Base-by-base conservation (phyloP, 306 rosid genomes). In the Leucaena leucocephala region DNA sequence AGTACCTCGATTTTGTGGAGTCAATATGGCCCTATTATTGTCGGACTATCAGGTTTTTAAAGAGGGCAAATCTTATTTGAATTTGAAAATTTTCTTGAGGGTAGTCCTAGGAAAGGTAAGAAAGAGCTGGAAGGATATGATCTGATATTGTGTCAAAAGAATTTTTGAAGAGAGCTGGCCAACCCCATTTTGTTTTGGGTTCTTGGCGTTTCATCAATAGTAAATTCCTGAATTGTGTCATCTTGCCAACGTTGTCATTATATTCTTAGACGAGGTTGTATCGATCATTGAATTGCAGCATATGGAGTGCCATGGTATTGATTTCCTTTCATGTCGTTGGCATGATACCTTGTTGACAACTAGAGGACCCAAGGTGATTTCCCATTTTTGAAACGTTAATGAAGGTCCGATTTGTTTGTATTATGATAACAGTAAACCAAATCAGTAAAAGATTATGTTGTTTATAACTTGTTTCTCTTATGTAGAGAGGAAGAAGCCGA, bases 1-100 rank as follows among this genome's bases (percentile, higher is more conserved):
- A 48, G 84, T 90, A 88, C 81, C 90, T 90, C 44, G 98, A 93
- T 81, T 91, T 76, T 67, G 83, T 89, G 75, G 98, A 93, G 83
- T 91, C 87, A 49, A 87, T 91, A 83, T 93, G 98, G 98, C 98
- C 98, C 40, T 86, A 74, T 76, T 93, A 93, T 73, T 89, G 93
- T 83, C 82, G 97, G 78, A 62, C 91, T 54, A 90, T 93, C 71
- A 91, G 98, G 77, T 91, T 91, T 84, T 80, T 93, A 39, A 93
- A 88, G 87, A 90, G 86, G 78, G 90, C 98, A 54, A 87, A 93
- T 88, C 93, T 93, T 66, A 87, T 91, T 82, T 93, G 86, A 81
- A 70, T 64, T 69, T 63, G 71, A 72, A 70, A 79, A 27, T 62
- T 45, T 43, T 55, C 57, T 62, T 76, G 64, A 59, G 83, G 73